These are phyloP conservation scores for Pichia californica DNA, from an alignment of 805 yeast genomes.

Conservation along the genomic window DNA sequence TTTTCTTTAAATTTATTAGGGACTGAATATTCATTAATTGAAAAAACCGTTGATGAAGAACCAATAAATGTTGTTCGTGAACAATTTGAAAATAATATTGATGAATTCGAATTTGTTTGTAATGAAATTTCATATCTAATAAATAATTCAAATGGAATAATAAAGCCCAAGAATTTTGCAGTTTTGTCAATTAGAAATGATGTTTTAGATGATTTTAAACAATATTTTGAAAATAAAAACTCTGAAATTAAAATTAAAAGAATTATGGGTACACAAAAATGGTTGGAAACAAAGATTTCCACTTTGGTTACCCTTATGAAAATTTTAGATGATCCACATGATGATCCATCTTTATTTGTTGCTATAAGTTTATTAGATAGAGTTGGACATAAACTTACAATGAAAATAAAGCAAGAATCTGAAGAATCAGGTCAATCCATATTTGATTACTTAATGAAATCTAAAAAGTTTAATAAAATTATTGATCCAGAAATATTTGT, in stretches of 20 bases:
- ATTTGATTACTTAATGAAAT: conserved; percentile 17
- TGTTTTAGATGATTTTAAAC: conserved; percentile 36
- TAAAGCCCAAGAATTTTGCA: conserved; percentile 44
- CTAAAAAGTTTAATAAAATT: conserved; percentile 8
- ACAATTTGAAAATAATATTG: conserved; percentile 24
- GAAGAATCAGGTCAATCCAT: conserved; percentile 19
- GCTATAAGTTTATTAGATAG: conserved; percentile 19
- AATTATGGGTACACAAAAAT: conserved; percentile 41
- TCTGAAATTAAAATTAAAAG: conserved; percentile 29
- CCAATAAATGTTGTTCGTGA: conserved; percentile 20
- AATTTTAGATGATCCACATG: conserved; percentile 30
- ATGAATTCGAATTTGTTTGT: conserved; percentile 39
- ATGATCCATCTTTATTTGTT: conserved; percentile 24
- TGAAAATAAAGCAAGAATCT: conserved; percentile 16
- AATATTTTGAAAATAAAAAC: conserved; percentile 27
- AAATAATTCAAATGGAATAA: conserved; percentile 34
- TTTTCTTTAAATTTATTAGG: conserved; percentile 33
- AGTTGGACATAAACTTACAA: conserved; percentile 19
- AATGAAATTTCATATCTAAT: conserved; percentile 39
- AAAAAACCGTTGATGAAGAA: conserved; percentile 16
- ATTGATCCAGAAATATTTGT: not conserved
- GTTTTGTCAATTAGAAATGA: conserved; percentile 47
- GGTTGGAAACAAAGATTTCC: conserved; percentile 42
- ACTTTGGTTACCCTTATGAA: conserved; percentile 44
- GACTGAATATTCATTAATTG: conserved; percentile 8